phyloP scores from a whole-genome alignment of 108 stramenopile genomes.

The Nitzschia sp. region DNA sequence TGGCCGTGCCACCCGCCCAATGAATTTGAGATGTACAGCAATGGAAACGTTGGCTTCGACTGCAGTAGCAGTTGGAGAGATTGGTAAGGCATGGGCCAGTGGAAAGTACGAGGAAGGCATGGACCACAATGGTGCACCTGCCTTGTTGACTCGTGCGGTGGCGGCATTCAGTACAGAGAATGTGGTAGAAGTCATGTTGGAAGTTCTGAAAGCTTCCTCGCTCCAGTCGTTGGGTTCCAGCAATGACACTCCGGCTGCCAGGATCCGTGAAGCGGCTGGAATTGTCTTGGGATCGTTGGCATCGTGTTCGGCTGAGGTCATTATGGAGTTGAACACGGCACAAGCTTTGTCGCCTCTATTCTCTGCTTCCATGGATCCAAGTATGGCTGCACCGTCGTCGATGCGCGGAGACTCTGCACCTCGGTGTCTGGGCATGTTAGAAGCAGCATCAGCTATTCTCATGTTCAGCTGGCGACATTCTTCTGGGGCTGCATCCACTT shows the following conservation, averaged over 20 bases:
- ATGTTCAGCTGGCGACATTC: conserved; percentile 61
- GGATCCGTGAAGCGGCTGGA: conserved; percentile 67
- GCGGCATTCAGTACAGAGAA: conserved; percentile 46
- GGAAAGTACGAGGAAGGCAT: conserved; percentile 54
- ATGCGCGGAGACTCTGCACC: conserved; percentile 71
- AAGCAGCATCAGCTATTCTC: conserved; percentile 58
- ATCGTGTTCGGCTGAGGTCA: conserved; percentile 62
- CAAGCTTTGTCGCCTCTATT: conserved; percentile 55
- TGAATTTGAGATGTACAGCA: conserved; percentile 46
- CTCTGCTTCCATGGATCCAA: conserved; percentile 48
- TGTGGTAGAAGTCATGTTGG: conserved; percentile 39
- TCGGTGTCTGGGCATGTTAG: conserved; percentile 64
- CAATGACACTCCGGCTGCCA: conserved; percentile 57
- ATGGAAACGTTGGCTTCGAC: conserved; percentile 64
- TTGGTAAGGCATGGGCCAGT: conserved; percentile 46
- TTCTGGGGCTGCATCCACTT: conserved; percentile 46
- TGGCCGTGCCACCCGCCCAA: conserved; percentile 42
- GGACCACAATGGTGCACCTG: conserved; percentile 34
- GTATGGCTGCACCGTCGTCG: conserved; percentile 49
- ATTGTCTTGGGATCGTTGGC: conserved; percentile 59
- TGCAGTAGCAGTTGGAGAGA: conserved; percentile 42
- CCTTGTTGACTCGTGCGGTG: conserved; percentile 39
- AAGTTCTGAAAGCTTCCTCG: conserved; percentile 46
- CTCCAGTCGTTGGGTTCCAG: conserved; percentile 55
- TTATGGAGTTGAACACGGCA: conserved; percentile 60